phyloP scores from a whole-genome alignment of 441 rosid species.

The Aleurites moluccanus region DNA sequence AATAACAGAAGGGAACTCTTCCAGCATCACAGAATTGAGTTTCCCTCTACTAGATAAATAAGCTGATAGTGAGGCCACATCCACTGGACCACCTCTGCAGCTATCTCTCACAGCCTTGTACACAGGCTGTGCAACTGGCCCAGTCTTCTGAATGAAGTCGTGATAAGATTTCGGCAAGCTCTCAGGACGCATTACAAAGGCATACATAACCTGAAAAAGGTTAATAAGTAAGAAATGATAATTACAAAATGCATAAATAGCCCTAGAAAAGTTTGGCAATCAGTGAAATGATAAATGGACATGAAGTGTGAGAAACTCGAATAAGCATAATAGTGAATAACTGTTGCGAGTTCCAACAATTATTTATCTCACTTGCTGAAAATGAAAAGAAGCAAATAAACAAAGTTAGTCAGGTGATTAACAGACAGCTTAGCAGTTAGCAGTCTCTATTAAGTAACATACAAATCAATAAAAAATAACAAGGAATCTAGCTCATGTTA shows the following conservation, averaged over 20 bases:
- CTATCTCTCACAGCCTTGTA: conserved; percentile 89
- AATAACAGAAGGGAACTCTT: conserved; percentile 75
- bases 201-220: conserved; percentile 79
- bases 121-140: conserved; percentile 86
- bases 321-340: conserved; percentile 3
- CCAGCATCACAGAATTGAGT: conserved; percentile 53
- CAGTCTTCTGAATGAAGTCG: conserved; percentile 95
- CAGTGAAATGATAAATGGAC: conserved; percentile 10
- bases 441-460: not conserved
- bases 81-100: conserved; percentile 89
- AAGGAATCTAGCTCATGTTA: not conserved
- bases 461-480: conserved; percentile 1
- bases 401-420: not conserved
- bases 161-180: conserved; percentile 93
- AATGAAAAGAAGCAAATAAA: not conserved
- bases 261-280: conserved; percentile 15
- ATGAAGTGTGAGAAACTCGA: not conserved
- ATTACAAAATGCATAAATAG: not conserved
- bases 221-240: not conserved
- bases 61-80: conserved; percentile 67
- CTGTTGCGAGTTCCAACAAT: not conserved
- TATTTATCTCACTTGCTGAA: not conserved
- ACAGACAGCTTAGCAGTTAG: not conserved
- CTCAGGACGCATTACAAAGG: conserved; percentile 97
- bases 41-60: conserved; percentile 55